Conservation (phyloP, 495 filamentous ascomycete genomes). For the Xylaria palmicola region DNA sequence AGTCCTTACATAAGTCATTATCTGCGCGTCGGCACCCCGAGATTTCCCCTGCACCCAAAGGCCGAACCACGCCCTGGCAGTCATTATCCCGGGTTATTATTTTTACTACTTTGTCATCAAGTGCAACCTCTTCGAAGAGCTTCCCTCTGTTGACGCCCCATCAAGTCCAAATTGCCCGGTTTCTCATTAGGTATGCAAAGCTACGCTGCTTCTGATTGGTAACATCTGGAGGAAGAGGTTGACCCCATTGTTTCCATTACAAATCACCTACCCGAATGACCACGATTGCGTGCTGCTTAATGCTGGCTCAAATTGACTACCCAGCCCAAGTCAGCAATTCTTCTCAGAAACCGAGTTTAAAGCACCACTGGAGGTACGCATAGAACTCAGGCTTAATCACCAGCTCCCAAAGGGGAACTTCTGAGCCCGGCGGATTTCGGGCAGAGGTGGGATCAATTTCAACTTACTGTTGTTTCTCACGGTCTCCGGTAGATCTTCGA, state of each 20-base stretch:
- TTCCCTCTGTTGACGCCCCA: not conserved
- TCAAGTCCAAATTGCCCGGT: not conserved
- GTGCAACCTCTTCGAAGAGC: not conserved
- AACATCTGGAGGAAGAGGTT: not conserved
- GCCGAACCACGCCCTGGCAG: not conserved
- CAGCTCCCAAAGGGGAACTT: too few species aligned
- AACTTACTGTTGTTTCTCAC: slow-evolving; percentile 51
- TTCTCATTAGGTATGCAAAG: not conserved
- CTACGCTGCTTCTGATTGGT: not conserved
- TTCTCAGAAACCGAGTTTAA: not conserved
- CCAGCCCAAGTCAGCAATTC: not conserved
- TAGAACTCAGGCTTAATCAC: not conserved
- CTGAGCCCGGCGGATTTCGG: not conserved
- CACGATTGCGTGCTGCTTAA: not conserved
- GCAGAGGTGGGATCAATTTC: too few species aligned
- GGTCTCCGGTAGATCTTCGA: slow-evolving; percentile 69
- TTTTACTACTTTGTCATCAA: slow-evolving; percentile 5
- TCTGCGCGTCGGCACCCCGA: not conserved
- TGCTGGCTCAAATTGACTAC: slow-evolving; percentile 9
- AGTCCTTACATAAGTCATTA: slow-evolving; percentile 1
- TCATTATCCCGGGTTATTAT: not conserved
- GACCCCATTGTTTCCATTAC: not conserved
- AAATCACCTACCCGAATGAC: not conserved
- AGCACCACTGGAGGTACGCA: not conserved
- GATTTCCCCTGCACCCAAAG: not conserved